Evolutionary conservation across 148 eudicot genomes (phyloP), one percentile per base, ranked within the genome.

Genomic region (Agrostemma githago): DNA sequence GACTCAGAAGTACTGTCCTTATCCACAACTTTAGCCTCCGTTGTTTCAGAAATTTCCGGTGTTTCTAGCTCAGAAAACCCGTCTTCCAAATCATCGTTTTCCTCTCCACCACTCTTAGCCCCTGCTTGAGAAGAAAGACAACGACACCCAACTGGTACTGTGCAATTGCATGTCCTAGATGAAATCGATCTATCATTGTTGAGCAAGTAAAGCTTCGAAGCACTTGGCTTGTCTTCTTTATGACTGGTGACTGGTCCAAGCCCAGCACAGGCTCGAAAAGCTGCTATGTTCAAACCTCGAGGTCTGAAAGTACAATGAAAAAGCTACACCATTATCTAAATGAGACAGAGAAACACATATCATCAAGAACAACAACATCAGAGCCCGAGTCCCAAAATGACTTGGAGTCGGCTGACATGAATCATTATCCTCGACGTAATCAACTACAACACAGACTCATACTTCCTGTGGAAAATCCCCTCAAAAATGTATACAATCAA

Each of bases 1-100:
- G 64, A 57, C 39, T 39, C 64, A n/a, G 78, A 67, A 8, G 74
- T 81, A 53, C 34, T 78, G 42, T 67, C 90, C 59, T 78, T 77
- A 39, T 75, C 78, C 11, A 41, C 58, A 60, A 37, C 38, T 41
- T 69, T 68, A 11, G 58, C 79, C 73, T 42, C 63, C 44, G 16
- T 37, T 15, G 72, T 65, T 65, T 71, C 79, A 15, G 86, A 38
- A 61, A 19, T 76, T 65, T 83, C 82, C 53, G 86, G 71, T 73
- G 77, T 40, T 78, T 85, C 96, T 79, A 90, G 90, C 81, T 95
- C 98, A 58, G 98, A 95, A 83, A 95, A 90, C 10, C 90, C 97
- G 70, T 90, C 97, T 72, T 89, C 96, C 82, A 89, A 85, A 44
- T 85, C 85, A 60, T 83, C 88, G 57, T 82, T 84, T 74, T 88